Percentiles rank a stretch among this genome's conserved stretches.
phyloP scores from a whole-genome alignment of 352 stramenopile species.

The Pythium dissimile region DNA sequence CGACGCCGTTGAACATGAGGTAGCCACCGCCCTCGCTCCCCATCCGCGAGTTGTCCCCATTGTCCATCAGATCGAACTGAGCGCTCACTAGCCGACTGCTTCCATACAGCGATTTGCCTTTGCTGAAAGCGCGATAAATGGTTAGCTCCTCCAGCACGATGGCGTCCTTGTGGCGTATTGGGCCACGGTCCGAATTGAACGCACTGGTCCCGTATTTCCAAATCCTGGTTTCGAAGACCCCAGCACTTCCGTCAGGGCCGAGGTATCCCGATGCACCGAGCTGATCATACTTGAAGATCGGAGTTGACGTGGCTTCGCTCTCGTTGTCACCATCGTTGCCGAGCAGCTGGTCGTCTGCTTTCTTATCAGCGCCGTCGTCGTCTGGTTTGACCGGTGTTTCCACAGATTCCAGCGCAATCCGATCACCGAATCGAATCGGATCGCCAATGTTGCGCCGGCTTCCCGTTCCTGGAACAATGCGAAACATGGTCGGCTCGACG shows the following conservation, averaged over 20 bases:
- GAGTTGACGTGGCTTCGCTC: constrained; percentile 9
- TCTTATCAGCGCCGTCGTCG: neutral
- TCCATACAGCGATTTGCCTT: constrained; percentile 39
- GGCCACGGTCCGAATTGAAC: constrained; percentile 79
- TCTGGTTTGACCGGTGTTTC: neutral
- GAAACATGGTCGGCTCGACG: constrained; percentile 72
- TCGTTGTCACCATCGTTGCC: neutral
- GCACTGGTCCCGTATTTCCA: constrained; percentile 80
- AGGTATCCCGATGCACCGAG: constrained; percentile 76
- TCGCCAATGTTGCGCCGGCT: constrained; percentile 59
- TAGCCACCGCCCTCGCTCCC: constrained; percentile 60
- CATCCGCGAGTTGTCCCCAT: constrained; percentile 16
- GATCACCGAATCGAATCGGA: constrained; percentile 74
- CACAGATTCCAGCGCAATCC: constrained; percentile 65
- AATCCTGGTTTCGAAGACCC: constrained; percentile 76
- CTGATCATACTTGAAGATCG: constrained; percentile 78
- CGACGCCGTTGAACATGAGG: constrained; percentile 85
- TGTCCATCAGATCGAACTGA: constrained; percentile 32
- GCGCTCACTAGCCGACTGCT: constrained; percentile 27
- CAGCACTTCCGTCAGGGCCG: constrained; percentile 68
- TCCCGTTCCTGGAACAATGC: constrained; percentile 54
- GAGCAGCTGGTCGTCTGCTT: neutral
- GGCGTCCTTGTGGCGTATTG: constrained; percentile 71
- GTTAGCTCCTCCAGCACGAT: constrained; percentile 81
- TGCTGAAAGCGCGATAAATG: constrained; percentile 75